These are phyloP conservation scores for Lachnellula willkommii DNA, from an alignment of 2,329 filamentous ascomycete species.

Conservation along the genomic window DNA sequence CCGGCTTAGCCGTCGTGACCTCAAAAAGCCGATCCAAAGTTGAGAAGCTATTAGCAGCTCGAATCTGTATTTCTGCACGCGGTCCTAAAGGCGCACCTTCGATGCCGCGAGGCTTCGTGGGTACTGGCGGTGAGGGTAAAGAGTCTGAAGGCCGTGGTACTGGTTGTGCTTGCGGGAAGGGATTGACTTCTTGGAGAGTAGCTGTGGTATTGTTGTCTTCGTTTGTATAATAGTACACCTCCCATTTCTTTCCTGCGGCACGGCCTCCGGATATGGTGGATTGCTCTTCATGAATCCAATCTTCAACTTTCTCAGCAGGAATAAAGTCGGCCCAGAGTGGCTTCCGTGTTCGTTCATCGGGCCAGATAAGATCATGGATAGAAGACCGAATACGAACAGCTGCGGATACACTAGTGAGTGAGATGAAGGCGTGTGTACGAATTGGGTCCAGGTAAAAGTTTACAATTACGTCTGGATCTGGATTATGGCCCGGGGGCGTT, in stretches of 20 bases:
- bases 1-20: constrained; percentile 56
- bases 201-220: constrained; percentile 51
- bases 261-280: constrained; percentile 39
- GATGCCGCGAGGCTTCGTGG: constrained; percentile 26
- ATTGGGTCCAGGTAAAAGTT: constrained; percentile 78
- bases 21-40: constrained; percentile 53
- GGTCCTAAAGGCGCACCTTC: constrained; percentile 31
- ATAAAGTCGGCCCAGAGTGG: constrained; percentile 86
- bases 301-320: constrained; percentile 63
- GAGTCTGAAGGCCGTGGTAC: constrained; percentile 21
- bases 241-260: constrained; percentile 53
- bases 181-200: constrained; percentile 46
- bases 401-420: constrained; percentile 62
- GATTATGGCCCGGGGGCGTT: constrained; percentile 46
- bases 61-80: constrained; percentile 20
- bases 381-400: constrained; percentile 71
- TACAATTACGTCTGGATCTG: constrained; percentile 52
- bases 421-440: constrained; percentile 79
- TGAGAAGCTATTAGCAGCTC: constrained; percentile 30
- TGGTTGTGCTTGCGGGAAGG: constrained; percentile 18
- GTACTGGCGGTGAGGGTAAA: constrained; percentile 31
- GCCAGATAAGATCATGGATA: constrained; percentile 78
- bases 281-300: constrained; percentile 71
- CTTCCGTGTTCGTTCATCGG: constrained; percentile 78
- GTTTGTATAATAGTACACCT: constrained; percentile 63